A percentile compares a stretch with the other conserved stretches of the same genome.
Conservation (phyloP, 192 early-diverging fungal species). For the Rhizophlyctis rosea region DNA sequence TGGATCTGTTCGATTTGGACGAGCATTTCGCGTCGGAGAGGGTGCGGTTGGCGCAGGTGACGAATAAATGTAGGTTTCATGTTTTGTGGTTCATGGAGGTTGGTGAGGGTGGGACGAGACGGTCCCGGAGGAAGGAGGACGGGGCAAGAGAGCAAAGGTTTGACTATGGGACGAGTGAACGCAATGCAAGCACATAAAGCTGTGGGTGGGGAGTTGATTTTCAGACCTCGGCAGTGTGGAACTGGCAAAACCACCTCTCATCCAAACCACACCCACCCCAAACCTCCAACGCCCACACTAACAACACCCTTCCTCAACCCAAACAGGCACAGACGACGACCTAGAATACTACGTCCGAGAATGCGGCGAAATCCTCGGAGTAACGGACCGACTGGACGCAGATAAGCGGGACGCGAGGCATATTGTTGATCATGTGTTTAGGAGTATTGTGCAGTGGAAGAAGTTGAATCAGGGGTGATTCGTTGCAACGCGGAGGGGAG, state of each 20-base stretch:
- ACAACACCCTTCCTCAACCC: neutral
- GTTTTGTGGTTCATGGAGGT: too few relatives aligned
- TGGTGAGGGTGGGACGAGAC: too few relatives aligned
- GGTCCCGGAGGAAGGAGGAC: too few relatives aligned
- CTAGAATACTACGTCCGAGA: constrained; percentile 64
- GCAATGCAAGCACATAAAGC: too few relatives aligned
- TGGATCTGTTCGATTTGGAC: constrained; percentile 65
- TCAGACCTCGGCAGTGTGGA: neutral
- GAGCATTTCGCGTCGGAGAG: constrained; percentile 57
- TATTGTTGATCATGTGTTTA: constrained; percentile 55
- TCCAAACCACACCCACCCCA: constrained; percentile 1
- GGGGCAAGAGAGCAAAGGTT: too few relatives aligned
- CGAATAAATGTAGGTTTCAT: constrained; percentile 57
- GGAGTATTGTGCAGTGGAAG: constrained; percentile 58
- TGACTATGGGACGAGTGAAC: too few relatives aligned
- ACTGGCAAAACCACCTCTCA: neutral
- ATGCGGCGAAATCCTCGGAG: constrained; percentile 57
- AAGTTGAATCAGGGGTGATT: constrained; percentile 41
- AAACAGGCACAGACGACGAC: constrained; percentile 58
- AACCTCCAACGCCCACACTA: too few relatives aligned
- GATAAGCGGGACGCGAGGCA: constrained; percentile 48
- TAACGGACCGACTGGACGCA: constrained; percentile 46
- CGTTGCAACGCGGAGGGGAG: neutral
- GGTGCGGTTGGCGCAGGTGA: constrained; percentile 52
- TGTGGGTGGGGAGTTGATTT: too few relatives aligned